These are phyloP conservation scores for Monosporascus sp. DNA, from an alignment of 2,329 filamentous ascomycete genomes.

Conservation along the genomic window DNA sequence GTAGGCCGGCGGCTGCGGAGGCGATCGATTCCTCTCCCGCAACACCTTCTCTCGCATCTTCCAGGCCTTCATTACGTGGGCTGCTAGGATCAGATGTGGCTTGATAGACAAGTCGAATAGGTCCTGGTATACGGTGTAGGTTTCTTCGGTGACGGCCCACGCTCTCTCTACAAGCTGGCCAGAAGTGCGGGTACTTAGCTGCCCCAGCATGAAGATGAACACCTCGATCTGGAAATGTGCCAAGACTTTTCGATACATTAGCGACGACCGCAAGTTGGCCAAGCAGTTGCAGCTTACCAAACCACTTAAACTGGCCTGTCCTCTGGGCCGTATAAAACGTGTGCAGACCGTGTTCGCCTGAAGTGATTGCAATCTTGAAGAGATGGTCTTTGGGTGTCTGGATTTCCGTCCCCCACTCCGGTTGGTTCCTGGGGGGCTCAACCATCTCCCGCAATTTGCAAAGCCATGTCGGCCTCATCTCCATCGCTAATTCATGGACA, in stretches of 20 bases:
- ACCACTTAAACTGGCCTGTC: conserved; percentile 48
- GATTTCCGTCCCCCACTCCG: conserved; percentile 46
- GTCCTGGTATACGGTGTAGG: conserved; percentile 45
- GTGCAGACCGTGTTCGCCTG: conserved; percentile 41
- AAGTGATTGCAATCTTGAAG: conserved; percentile 47
- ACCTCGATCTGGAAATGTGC: conserved; percentile 51
- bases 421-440: conserved; percentile 38
- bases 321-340: conserved; percentile 37
- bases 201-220: conserved; percentile 49
- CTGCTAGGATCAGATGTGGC: conserved; percentile 37
- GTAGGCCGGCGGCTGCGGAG: conserved; percentile 38
- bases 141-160: conserved; percentile 41
- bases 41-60: conserved; percentile 40
- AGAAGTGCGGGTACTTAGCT: conserved; percentile 43
- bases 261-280: conserved; percentile 1
- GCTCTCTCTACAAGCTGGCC: conserved; percentile 48
- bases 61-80: conserved; percentile 48
- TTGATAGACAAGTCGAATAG: conserved; percentile 44
- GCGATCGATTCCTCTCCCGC: conserved; percentile 26
- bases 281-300: conserved; percentile 31
- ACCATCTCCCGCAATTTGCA: conserved; percentile 45
- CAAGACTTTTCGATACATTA: conserved; percentile 16
- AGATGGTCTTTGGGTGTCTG: conserved; percentile 45
- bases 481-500: conserved; percentile 45
- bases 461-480: conserved; percentile 41